Percentiles rank a stretch among this genome's conserved stretches.
Conservation (phyloP, 495 filamentous ascomycete species). For the Geoglossum glabrum region DNA sequence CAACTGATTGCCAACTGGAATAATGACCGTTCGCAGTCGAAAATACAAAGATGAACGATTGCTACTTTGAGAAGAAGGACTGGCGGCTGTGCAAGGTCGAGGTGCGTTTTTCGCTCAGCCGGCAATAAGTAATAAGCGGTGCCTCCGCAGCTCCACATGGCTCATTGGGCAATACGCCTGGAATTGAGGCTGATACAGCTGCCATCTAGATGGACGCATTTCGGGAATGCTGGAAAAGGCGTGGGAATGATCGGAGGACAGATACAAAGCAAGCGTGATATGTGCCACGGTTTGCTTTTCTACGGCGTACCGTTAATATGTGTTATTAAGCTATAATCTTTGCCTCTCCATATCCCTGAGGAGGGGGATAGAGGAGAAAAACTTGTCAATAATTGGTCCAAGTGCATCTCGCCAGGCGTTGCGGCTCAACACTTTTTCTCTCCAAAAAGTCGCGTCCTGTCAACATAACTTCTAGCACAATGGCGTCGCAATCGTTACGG, state of each 20-base stretch:
- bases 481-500: background rate
- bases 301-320: background rate
- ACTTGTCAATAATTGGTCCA: background rate
- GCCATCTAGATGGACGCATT: conserved; percentile 70
- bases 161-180: background rate
- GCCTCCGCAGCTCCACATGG: conserved; percentile 8
- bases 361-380: background rate
- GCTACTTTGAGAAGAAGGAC: conserved; percentile 90
- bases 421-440: background rate
- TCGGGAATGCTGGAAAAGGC: conserved; percentile 76
- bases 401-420: background rate
- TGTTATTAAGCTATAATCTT: background rate
- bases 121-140: conserved; percentile 8
- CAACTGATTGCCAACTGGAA: background rate
- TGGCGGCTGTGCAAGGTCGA: conserved; percentile 80
- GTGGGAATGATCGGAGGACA: conserved; percentile 75
- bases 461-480: background rate
- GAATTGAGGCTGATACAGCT: background rate
- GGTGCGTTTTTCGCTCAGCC: conserved; percentile 31
- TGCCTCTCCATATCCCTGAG: background rate
- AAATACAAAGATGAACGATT: conserved; percentile 81
- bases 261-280: conserved; percentile 40
- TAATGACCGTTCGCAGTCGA: conserved; percentile 35
- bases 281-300: background rate
- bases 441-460: background rate